phyloP scores from a whole-genome alignment of 306 rosid species.

The Purshia tridentata region DNA sequence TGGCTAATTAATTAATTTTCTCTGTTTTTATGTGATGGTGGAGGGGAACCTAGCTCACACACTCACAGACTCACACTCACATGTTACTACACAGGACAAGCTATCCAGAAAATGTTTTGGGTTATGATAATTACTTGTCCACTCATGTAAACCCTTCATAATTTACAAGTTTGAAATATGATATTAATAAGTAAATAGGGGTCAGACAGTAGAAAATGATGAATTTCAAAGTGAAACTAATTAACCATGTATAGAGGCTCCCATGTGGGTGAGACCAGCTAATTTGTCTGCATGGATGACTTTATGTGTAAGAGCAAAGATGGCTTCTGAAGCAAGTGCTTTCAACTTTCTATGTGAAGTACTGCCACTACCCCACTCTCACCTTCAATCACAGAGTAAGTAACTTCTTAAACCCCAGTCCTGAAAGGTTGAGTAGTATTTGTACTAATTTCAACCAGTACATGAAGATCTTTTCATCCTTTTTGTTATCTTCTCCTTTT shows the following conservation, averaged over 20 bases:
- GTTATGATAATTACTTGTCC: not conserved
- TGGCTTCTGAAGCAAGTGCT: not conserved
- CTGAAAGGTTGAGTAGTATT: not conserved
- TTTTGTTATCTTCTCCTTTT: not conserved
- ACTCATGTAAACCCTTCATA: not conserved
- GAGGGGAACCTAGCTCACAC: not conserved
- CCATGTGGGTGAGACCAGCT: conserved; percentile 8
- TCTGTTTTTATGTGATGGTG: not conserved
- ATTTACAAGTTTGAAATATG: too few species aligned
- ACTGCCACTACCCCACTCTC: too few species aligned
- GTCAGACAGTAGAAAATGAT: not conserved
- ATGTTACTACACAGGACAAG: too few species aligned
- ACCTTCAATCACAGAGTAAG: too few species aligned
- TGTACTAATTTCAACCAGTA: not conserved
- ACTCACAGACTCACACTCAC: not conserved
- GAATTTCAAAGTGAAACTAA: not conserved
- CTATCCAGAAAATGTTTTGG: not conserved
- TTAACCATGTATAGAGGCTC: not conserved
- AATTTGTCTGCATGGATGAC: not conserved
- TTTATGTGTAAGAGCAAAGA: not conserved
- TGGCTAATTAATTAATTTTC: not conserved
- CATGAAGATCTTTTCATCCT: not conserved
- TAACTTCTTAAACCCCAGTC: too few species aligned
- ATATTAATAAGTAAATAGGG: not conserved
- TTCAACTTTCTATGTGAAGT: not conserved